These are phyloP conservation scores for Moniliella sp. DNA, from an alignment of 1,284 basidiomycete genomes.

Conservation along the genomic window DNA sequence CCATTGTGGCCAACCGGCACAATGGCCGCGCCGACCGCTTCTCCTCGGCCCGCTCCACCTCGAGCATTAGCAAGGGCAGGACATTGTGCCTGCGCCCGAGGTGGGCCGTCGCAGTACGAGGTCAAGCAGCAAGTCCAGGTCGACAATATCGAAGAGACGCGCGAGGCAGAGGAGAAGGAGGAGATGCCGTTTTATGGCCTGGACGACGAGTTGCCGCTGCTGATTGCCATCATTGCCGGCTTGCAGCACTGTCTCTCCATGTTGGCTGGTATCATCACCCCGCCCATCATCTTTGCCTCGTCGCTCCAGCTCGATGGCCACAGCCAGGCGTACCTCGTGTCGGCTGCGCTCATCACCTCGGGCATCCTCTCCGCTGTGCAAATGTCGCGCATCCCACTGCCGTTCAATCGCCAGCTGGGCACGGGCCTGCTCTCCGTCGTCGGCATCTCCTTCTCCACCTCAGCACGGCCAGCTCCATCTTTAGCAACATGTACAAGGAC, in stretches of 20 bases:
- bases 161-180: background rate
- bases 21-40: too few species aligned
- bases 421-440: constrained; percentile 61
- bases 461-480: constrained; percentile 47
- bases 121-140: too few species aligned
- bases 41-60: too few species aligned
- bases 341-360: constrained; percentile 49
- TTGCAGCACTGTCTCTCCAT: constrained; percentile 60
- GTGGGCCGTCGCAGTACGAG: too few species aligned
- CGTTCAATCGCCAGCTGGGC: constrained; percentile 44
- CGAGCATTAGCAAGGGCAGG: too few species aligned
- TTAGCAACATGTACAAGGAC: constrained; percentile 51
- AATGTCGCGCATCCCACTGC: constrained; percentile 48
- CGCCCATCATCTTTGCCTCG: constrained; percentile 46
- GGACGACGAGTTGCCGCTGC: constrained; percentile 14
- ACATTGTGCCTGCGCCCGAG: too few species aligned
- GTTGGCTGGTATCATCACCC: constrained; percentile 55
- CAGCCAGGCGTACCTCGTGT: constrained; percentile 58
- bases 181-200: constrained; percentile 19
- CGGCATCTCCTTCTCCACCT: constrained; percentile 66
- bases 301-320: constrained; percentile 23
- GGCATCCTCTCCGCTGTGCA: constrained; percentile 54
- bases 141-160: background rate
- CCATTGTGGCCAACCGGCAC: too few species aligned
- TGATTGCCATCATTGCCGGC: constrained; percentile 12